Evolutionary conservation across 495 filamentous ascomycete genomes (phyloP), one percentile per base, ranked within the genome.

Genomic region (Penicillium odoratum): DNA sequence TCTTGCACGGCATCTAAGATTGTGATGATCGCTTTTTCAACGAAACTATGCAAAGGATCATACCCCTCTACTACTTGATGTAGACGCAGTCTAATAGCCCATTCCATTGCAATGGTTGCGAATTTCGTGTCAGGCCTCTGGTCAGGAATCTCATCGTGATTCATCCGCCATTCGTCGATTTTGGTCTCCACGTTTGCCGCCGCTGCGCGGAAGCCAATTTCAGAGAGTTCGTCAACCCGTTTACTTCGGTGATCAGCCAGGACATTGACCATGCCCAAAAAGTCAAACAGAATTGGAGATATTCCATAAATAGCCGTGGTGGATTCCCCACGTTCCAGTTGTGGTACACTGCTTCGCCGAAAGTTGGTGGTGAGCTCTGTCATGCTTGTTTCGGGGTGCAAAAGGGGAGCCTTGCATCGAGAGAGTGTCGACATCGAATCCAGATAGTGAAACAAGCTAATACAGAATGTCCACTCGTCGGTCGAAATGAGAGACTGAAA

Each of bases 341-440:
- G 47, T 3, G 59, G 53, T 1, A 59, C 30, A 29, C 62, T 65
- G 44, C 25, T 59, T 10, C 54, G 51, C n/a, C 55, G 48, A 21
- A 56, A 38, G 1, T 52, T 46, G 26, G 51, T 62, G 13, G 58
- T 62, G 5, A 70, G 42, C 33, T 70, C 68, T 0, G 53, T 56
- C 25, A 66, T 58, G 7, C 51, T 61, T 4, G 63, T 60, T 0
- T 40, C 56, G 10, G 51, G 50, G 4, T 61, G 68, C 9, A 71
- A 58, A 6, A 70, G 55, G 3, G 69, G 64, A 7, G 69, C 57
- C 13, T 67, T 67, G 60, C 69, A 71, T 6, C 69, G 59, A 15
- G 69, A 71, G 40, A 71, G 65, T 3, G 69, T 71, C 0, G 66
- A 71, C 69, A 71, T 69, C 25, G 69, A 65, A 38, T 71, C 69